Base-by-base conservation (phyloP, 768 basidiomycete genomes). In the Pisolithus orientalis region DNA sequence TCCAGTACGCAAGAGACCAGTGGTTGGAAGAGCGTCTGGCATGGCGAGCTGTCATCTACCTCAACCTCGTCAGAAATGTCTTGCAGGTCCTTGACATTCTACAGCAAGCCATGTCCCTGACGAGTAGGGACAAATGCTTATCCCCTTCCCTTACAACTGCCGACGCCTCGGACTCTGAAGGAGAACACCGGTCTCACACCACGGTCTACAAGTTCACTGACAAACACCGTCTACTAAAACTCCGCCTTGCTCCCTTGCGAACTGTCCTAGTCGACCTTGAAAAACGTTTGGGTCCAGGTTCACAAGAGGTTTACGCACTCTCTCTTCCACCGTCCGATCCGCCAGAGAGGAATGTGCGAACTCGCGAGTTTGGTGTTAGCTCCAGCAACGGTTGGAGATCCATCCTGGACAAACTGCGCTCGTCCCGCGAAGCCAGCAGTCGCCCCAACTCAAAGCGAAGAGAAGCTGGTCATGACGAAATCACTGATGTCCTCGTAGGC, bases 51-150 rank as follows among this genome's bases (percentile, higher is more conserved):
- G 85, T 91, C 53, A 82, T 91, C 53, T 82, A 85, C 57, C 79
- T 90, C 59, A 91, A 91, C 64, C 80, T 91, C 65, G 76, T 90
- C 49, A 82, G 85, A 61, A 88, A 87, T 55, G 76, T 87, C 59
- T 80, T 84, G 55, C 70, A 72, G 28, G 79, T 86, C 43, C 72
- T 88, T 21, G 78, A 85, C 46, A 70, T 78, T 39, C 70, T 87
- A 39, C 61, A 68, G 14, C 75, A 74, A 32, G 84, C 85, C 57
- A 82, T 86, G 76, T 65, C 75, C 4, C 24, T 75, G 68, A 61
- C 57, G 14, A 55, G 62, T 27, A 16, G 53, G 28, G 53, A 60
- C 31, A 65, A 67, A 48, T 70, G 32, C n/a, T 51, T 53, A 46
- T 24, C n/a, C 1, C 14, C 44, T n/a, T 51, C 51, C 39, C 31